Evolutionary conservation across 176 grass and related monocot genomes (phyloP).

Genomic region (Cocos nucifera): DNA sequence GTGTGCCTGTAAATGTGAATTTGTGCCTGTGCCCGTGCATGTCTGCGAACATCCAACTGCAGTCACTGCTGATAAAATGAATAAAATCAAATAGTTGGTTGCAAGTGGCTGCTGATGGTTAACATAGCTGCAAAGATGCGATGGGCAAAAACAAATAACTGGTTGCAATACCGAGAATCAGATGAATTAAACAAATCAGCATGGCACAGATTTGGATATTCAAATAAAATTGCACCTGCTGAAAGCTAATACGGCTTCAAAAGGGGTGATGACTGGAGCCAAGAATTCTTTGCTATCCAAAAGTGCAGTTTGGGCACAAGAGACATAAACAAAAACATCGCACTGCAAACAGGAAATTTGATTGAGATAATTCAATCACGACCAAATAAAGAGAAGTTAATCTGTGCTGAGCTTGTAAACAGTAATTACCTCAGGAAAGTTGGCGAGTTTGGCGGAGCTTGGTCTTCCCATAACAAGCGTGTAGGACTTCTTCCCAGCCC

Average conservation of each 20-base stretch:
- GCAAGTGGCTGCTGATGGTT: no score
- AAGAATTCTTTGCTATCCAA: conserved; percentile 97
- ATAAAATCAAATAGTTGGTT: no score
- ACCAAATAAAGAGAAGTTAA: not conserved
- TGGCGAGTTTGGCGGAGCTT: conserved; percentile 85
- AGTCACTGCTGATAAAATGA: no score
- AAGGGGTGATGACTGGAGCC: conserved; percentile 87
- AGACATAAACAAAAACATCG: conserved; percentile 95
- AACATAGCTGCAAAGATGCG: no score
- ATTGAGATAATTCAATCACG: conserved; percentile 5
- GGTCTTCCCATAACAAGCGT: conserved; percentile 89
- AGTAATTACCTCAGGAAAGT: conserved; percentile 79
- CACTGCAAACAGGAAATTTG: conserved; percentile 33
- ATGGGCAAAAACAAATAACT: no score
- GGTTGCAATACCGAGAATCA: no score
- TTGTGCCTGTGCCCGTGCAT: no score
- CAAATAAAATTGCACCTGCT: conserved; percentile 35
- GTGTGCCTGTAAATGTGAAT: no score
- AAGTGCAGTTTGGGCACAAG: conserved; percentile 91
- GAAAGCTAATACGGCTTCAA: conserved; percentile 92
- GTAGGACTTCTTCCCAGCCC: conserved; percentile 88
- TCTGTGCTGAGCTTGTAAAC: not conserved
- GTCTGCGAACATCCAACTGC: no score
- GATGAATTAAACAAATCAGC: no score
- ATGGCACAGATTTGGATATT: no score